Percentiles rank a stretch among this genome's conserved stretches.
phyloP scores from a whole-genome alignment of 106 monocot genomes.

The Dendrobium huoshanense region DNA sequence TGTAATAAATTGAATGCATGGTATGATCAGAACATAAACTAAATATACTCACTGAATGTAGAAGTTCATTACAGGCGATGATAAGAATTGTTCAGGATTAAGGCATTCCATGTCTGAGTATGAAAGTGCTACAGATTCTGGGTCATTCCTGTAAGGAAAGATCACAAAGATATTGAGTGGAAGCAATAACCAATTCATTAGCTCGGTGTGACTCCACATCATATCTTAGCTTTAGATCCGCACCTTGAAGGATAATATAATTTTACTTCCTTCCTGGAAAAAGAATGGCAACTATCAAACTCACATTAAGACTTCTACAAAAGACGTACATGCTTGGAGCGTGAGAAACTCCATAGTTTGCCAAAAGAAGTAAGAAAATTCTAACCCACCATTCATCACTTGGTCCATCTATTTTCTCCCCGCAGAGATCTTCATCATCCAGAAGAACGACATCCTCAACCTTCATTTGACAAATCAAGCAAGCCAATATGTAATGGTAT shows the following conservation, averaged over 20 bases:
- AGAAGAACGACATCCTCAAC: slow-evolving; percentile 9
- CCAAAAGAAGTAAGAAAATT: not conserved
- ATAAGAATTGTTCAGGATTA: slow-evolving; percentile 60
- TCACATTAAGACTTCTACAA: not conserved
- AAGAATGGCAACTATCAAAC: slow-evolving; percentile 6
- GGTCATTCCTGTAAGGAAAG: slow-evolving; percentile 48
- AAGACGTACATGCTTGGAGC: not conserved
- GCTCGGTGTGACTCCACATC: not conserved
- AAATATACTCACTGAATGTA: slow-evolving; percentile 67
- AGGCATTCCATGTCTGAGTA: slow-evolving; percentile 69
- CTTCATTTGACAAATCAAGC: not conserved
- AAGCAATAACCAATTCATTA: not conserved
- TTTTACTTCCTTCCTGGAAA: slow-evolving; percentile 55
- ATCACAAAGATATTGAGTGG: not conserved
- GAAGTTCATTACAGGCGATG: slow-evolving; percentile 93
- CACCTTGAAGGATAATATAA: slow-evolving; percentile 88
- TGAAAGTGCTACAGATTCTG: slow-evolving; percentile 63
- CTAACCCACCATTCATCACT: slow-evolving; percentile 30
- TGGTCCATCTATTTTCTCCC: slow-evolving; percentile 6
- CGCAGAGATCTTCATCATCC: slow-evolving; percentile 31
- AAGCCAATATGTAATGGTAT: not conserved
- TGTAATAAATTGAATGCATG: not conserved
- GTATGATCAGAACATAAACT: not conserved
- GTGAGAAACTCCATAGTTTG: not conserved
- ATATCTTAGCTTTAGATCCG: not conserved